These are phyloP conservation scores for Candida gorgasii DNA, from an alignment of 805 yeast genomes.

Conservation along the genomic window DNA sequence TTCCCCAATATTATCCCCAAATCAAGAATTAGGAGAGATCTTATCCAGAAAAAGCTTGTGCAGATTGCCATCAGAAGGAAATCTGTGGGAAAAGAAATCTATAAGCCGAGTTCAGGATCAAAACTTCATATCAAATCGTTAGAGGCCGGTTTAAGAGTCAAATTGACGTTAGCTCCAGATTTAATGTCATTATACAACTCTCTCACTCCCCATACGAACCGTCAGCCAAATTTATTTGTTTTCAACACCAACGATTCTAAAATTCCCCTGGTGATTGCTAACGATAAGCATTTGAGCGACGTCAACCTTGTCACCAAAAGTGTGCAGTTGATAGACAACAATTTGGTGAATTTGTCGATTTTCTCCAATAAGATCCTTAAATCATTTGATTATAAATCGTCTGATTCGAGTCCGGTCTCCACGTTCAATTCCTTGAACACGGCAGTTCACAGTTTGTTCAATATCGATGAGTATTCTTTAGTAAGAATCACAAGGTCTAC, in stretches of 20 bases:
- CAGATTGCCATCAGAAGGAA: slow-evolving; percentile 38
- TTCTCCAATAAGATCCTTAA: slow-evolving; percentile 39
- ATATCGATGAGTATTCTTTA: slow-evolving; percentile 42
- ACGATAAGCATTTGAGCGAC: slow-evolving; percentile 13
- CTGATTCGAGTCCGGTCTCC: slow-evolving; percentile 15
- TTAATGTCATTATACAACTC: slow-evolving; percentile 45
- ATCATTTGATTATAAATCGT: slow-evolving; percentile 19
- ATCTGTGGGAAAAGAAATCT: slow-evolving; percentile 17
- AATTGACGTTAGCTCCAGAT: slow-evolving; percentile 48
- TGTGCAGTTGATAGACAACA: slow-evolving; percentile 40
- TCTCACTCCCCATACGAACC: slow-evolving; percentile 34
- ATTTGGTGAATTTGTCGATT: slow-evolving; percentile 36
- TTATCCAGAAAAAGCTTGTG: slow-evolving; percentile 21
- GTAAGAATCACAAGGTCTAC: slow-evolving; percentile 57
- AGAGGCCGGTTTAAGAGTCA: slow-evolving; percentile 52
- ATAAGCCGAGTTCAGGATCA: slow-evolving; percentile 11
- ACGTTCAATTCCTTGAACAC: slow-evolving; percentile 47
- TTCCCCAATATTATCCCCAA: slow-evolving; percentile 13
- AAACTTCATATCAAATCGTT: slow-evolving; percentile 45
- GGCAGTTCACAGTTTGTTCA: slow-evolving; percentile 47
- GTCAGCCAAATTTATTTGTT: slow-evolving; percentile 20
- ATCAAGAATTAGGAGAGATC: slow-evolving; percentile 11
- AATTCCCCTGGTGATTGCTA: slow-evolving; percentile 2
- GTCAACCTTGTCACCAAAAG: slow-evolving; percentile 19
- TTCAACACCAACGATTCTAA: slow-evolving; percentile 9